These are phyloP conservation scores for Aspergillus sp. DNA, from an alignment of 2,329 filamentous ascomycete species.

Conservation along the genomic window DNA sequence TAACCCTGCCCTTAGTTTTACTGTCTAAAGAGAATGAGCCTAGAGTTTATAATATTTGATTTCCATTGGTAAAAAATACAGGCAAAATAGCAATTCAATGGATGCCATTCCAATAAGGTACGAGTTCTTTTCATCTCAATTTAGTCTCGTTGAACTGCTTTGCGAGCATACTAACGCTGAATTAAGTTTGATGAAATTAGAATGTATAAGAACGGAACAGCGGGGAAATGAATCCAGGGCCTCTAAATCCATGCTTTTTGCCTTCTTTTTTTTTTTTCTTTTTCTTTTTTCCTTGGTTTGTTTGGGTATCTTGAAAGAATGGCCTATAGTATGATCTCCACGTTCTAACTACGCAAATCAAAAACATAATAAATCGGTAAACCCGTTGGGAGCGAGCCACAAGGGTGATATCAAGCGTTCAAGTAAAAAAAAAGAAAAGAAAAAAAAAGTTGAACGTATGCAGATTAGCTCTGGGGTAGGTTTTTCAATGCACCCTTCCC, in stretches of 20 bases:
- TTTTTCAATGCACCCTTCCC: constrained; percentile 70
- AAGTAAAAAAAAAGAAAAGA: not conserved
- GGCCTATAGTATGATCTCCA: not conserved
- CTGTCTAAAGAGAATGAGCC: no score
- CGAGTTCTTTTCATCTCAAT: not conserved
- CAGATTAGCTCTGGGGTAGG: constrained; percentile 56
- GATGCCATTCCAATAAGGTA: not conserved
- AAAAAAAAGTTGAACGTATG: not conserved
- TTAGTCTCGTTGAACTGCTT: not conserved
- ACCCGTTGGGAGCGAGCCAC: not conserved
- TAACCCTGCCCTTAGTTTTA: no score
- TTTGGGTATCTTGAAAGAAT: constrained; percentile 18
- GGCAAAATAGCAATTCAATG: no score
- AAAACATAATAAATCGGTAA: not conserved
- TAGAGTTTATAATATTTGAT: no score
- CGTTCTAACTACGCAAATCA: constrained; percentile 6
- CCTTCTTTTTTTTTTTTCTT: constrained; percentile 3
- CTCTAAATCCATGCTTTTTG: not conserved
- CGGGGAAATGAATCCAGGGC: not conserved
- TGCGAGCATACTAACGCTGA: not conserved
- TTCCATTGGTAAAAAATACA: no score
- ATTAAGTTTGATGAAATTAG: not conserved
- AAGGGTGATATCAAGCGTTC: not conserved
- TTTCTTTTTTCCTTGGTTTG: not conserved
- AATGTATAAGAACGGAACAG: not conserved